Conservation (phyloP, 139 green algal genomes). For the Picochlorum sp. region DNA sequence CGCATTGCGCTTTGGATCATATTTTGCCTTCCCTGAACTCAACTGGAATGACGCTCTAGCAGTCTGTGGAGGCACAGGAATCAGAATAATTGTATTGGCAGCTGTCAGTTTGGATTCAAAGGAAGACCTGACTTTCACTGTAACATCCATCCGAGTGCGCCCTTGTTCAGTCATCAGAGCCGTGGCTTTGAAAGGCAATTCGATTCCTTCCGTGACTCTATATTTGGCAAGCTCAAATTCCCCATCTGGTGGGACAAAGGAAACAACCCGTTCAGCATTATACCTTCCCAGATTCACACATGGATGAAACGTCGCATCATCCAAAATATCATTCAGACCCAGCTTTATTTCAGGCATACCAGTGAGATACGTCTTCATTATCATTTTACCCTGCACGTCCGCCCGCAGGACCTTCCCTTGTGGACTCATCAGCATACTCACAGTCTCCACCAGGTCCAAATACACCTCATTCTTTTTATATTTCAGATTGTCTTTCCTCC, state of each 20-base stretch:
- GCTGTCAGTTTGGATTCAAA: conserved; percentile 72
- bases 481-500: conserved; percentile 68
- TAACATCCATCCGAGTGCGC: conserved; percentile 73
- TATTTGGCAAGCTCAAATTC: conserved; percentile 95
- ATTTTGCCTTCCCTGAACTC: conserved; percentile 77
- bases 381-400: conserved; percentile 73
- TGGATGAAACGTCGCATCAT: conserved; percentile 90
- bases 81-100: conserved; percentile 53
- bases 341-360: conserved; percentile 94
- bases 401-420: conserved; percentile 59
- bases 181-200: conserved; percentile 83
- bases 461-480: conserved; percentile 99
- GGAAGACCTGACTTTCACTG: conserved; percentile 50
- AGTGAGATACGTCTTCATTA: conserved; percentile 86
- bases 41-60: conserved; percentile 66
- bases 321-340: conserved; percentile 80
- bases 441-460: conserved; percentile 87
- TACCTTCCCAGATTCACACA: conserved; percentile 87
- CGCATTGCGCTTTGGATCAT: conserved; percentile 71
- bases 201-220: conserved; percentile 68
- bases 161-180: conserved; percentile 86
- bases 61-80: conserved; percentile 90
- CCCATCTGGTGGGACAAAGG: conserved; percentile 89
- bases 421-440: conserved; percentile 64
- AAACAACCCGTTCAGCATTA: conserved; percentile 65